A percentile compares a stretch with the other conserved stretches of the same genome.
These are phyloP conservation scores for Fusarium sublunatum DNA, from an alignment of 2,329 filamentous ascomycete species.

Conservation along the genomic window DNA sequence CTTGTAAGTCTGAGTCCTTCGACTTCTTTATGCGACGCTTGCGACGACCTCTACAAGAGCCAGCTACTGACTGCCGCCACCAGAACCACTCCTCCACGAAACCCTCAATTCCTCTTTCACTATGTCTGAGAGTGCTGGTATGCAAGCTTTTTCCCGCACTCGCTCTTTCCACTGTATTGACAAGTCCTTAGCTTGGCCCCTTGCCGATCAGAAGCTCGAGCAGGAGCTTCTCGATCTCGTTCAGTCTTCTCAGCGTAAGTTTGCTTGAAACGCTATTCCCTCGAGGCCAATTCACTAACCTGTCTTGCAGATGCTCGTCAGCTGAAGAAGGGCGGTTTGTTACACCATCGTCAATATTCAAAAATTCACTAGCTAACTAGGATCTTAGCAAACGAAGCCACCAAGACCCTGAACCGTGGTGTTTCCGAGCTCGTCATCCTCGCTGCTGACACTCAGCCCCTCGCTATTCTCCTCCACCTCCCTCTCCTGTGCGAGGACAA, in stretches of 20 bases:
- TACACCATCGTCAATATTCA: neutral
- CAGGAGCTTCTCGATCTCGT: conserved; percentile 86
- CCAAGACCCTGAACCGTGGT: conserved; percentile 91
- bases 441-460: conserved; percentile 86
- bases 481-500: conserved; percentile 89
- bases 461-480: conserved; percentile 89
- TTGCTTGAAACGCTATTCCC: neutral
- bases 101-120: conserved; percentile 30
- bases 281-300: conserved; percentile 7
- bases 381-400: conserved; percentile 52
- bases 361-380: conserved; percentile 16
- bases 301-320: conserved; percentile 68
- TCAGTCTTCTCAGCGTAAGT: conserved; percentile 71
- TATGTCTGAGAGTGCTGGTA: conserved; percentile 48
- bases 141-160: neutral
- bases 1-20: conserved; percentile 16
- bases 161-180: conserved; percentile 19
- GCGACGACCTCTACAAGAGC: neutral
- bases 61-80: conserved; percentile 27
- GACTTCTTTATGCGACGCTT: no score
- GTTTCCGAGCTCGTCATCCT: conserved; percentile 90
- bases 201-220: conserved; percentile 78
- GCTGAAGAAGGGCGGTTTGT: conserved; percentile 85
- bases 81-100: conserved; percentile 26
- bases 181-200: conserved; percentile 69